Percentiles rank a stretch among this genome's conserved stretches.
phyloP scores from a whole-genome alignment of 352 stramenopile species.

The Phytophthora sojae region DNA sequence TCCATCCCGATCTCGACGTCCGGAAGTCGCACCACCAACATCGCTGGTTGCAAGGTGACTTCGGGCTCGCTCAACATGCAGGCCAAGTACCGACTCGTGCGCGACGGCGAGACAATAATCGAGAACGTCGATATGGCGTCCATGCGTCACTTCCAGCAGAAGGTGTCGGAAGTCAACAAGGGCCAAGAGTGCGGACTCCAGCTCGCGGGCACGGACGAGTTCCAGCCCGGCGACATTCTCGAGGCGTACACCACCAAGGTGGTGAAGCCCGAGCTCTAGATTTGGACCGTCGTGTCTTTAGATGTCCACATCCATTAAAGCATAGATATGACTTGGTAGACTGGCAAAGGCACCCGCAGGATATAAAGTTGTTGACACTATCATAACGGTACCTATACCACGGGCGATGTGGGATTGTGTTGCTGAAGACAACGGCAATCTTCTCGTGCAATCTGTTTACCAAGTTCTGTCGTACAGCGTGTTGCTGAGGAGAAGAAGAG shows the following conservation, averaged over 20 bases:
- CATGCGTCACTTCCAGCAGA: constrained; percentile 93
- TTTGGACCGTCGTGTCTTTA: constrained; percentile 16
- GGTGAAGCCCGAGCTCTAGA: constrained; percentile 73
- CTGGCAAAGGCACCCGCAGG: not conserved
- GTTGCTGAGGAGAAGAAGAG: not conserved
- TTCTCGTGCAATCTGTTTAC: too few relatives aligned
- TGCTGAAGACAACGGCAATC: too few relatives aligned
- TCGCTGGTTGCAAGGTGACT: constrained; percentile 97
- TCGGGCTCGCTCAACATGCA: constrained; percentile 92
- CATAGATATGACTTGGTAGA: not conserved
- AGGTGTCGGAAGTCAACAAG: constrained; percentile 91
- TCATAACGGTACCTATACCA: not conserved
- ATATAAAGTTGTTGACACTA: not conserved
- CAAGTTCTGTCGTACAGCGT: too few relatives aligned
- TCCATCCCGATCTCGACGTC: constrained; percentile 87
- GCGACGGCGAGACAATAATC: constrained; percentile 92
- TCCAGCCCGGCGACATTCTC: constrained; percentile 95
- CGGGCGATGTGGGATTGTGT: too few relatives aligned
- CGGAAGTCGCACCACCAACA: constrained; percentile 91
- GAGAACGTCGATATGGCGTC: constrained; percentile 88
- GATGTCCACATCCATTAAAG: constrained; percentile 12
- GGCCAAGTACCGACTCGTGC: constrained; percentile 84
- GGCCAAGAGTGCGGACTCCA: constrained; percentile 99
- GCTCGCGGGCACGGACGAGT: constrained; percentile 93
- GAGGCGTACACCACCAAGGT: constrained; percentile 88